Conservation (phyloP, 495 filamentous ascomycete species). For the Lineolata rhizophorae region DNA sequence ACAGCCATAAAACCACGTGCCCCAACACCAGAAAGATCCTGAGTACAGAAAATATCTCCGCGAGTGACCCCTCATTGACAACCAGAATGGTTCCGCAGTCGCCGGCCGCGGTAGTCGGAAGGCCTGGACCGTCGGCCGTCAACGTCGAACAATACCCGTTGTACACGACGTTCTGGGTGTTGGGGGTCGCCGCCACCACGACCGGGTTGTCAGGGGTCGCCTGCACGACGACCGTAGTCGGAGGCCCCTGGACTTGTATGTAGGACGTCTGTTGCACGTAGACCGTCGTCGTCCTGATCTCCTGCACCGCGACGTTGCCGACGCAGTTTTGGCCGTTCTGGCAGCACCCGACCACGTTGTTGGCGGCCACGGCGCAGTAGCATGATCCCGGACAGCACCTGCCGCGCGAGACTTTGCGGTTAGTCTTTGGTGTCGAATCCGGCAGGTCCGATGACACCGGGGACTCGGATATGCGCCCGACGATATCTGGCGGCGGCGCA, state of each 20-base stretch:
- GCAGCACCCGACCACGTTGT: slow-evolving; percentile 17
- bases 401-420: too few species aligned
- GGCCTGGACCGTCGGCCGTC: slow-evolving; percentile 5
- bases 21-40: too few species aligned
- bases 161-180: too few species aligned
- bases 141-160: slow-evolving; percentile 9
- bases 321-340: slow-evolving; percentile 12
- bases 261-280: slow-evolving; percentile 5
- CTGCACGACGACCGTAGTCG: neutral
- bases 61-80: too few species aligned
- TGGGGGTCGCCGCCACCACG: too few species aligned
- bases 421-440: too few species aligned
- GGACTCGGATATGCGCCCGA: too few species aligned
- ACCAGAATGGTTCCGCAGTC: slow-evolving; percentile 10
- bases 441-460: too few species aligned
- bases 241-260: slow-evolving; percentile 3
- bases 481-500: too few species aligned
- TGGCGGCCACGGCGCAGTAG: slow-evolving; percentile 10
- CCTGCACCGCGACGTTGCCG: slow-evolving; percentile 9
- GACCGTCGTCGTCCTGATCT: slow-evolving; percentile 9
- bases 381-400: slow-evolving; percentile 22
- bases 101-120: slow-evolving; percentile 7
- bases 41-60: too few species aligned
- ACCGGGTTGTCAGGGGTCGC: too few species aligned
- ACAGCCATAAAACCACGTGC: too few species aligned